These are phyloP conservation scores for Mercurialis annua DNA, from an alignment of 345 rosid genomes.

Conservation along the genomic window DNA sequence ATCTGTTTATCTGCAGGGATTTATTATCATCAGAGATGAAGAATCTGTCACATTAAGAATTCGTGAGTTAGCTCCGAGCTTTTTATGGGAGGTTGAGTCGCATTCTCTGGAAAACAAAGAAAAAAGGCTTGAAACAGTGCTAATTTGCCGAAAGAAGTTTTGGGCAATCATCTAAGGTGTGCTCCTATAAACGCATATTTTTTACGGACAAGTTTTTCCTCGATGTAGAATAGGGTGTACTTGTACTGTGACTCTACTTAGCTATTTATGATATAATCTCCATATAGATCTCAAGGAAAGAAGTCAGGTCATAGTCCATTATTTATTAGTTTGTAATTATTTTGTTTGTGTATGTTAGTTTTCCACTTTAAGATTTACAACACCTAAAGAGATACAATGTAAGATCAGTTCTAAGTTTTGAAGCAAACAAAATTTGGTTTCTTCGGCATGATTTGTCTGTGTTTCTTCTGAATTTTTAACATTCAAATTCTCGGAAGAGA, in stretches of 20 bases:
- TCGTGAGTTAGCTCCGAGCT: conserved; percentile 62
- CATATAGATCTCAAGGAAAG: neutral
- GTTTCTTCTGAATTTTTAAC: neutral
- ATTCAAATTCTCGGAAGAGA: too few relatives aligned
- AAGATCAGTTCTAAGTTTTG: neutral
- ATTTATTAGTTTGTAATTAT: conserved; percentile 12
- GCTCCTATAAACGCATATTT: neutral
- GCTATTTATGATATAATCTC: neutral
- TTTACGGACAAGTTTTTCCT: neutral
- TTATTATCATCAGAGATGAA: conserved; percentile 71
- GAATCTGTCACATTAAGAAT: conserved; percentile 51
- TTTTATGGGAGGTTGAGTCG: conserved; percentile 73
- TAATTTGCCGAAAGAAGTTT: conserved; percentile 78
- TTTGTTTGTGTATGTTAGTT: neutral
- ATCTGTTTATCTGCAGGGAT: conserved; percentile 53
- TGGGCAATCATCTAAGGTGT: conserved; percentile 57
- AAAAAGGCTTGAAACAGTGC: conserved; percentile 56
- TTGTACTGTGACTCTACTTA: neutral
- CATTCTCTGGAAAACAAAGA: conserved; percentile 53
- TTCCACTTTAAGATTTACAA: neutral
- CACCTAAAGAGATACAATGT: neutral
- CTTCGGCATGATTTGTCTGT: neutral
- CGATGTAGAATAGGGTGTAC: neutral
- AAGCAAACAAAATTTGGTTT: too few relatives aligned
- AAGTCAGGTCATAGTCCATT: neutral